Evolutionary conservation across 169 alveolate species (phyloP).

Genomic region (Plasmodium blacklocki): DNA sequence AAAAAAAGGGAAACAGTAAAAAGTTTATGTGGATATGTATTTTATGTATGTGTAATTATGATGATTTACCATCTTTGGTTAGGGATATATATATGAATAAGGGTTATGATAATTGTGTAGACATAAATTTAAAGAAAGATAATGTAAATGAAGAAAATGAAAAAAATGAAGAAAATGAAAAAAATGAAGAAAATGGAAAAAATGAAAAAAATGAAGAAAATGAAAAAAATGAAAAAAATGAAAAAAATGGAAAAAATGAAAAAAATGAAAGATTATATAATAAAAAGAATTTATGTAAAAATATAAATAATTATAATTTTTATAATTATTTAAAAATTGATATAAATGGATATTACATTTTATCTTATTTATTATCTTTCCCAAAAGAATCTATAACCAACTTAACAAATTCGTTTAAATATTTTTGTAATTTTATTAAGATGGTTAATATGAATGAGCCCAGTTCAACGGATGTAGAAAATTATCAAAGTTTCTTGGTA

Average conservation of each 20-base stretch:
- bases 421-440: slow-evolving; percentile 59
- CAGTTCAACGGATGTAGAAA: slow-evolving; percentile 29
- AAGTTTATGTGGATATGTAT: slow-evolving; percentile 71
- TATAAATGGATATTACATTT: slow-evolving; percentile 46
- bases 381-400: slow-evolving; percentile 53
- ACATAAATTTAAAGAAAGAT: neutral
- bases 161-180: too few species aligned
- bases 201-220: too few species aligned
- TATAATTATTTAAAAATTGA: slow-evolving; percentile 56
- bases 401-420: slow-evolving; percentile 38
- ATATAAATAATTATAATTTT: slow-evolving; percentile 69
- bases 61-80: slow-evolving; percentile 20
- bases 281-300: neutral
- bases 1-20: neutral
- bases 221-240: neutral
- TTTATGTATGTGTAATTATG: slow-evolving; percentile 48
- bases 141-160: neutral
- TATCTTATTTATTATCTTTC: slow-evolving; percentile 36
- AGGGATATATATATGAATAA: slow-evolving; percentile 6
- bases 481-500: slow-evolving; percentile 12
- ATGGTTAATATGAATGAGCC: slow-evolving; percentile 38
- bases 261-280: neutral
- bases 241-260: slow-evolving; percentile 1
- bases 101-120: neutral
- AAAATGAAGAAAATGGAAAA: too few species aligned